Base-by-base conservation (phyloP, 129 eudicot genomes). In the Solidago caesia region DNA sequence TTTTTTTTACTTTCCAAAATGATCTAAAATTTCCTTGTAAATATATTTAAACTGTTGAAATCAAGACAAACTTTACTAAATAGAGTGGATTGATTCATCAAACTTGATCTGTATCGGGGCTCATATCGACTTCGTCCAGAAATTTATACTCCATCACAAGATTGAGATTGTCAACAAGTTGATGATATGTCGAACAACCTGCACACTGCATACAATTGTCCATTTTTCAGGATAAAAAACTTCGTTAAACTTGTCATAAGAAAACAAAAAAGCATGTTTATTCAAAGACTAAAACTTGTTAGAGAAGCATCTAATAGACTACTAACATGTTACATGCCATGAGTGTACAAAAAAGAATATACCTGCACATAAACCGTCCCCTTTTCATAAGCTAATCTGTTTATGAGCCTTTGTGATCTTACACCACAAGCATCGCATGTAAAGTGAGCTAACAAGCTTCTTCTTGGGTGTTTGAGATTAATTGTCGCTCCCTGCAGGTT, bases 301-400 rank as follows among this genome's bases (percentile, higher is more conserved):
- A 33, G 3, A 33, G 3, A 33, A 33, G 39, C 39, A 33, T 33
- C 39, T 0, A 33, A 33, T 33, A 33, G 39, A 33, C 21, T 21
- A 21, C 21, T 21, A 33, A 33, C n/a, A n/a, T 3, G 39, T n/a
- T n/a, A n/a, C n/a, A n/a, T 4, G 44, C 26, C 61, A 15, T 4
- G 44, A 62, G 33, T 0, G 72, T 43, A 27, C 41, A 61, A 21
- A n/a, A 74, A 65, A 25, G 2, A 76, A 52, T 3, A 42, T 86
- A 94, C 98, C 97, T 90, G 96, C 48, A 90, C 89, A 82, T 84
- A 94, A 53, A 94, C 96, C 4, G 89, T 85, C 73, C 98, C 98
- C 43, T 86, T 85, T 83, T 94, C 98, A 85, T 90, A 94, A 16
- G 98, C 98, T 77, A 90, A 52, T 85, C 96, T 83, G 68, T 88